These are phyloP conservation scores for Forsythia viridissima DNA, from an alignment of 257 asterid species.

Conservation along the genomic window DNA sequence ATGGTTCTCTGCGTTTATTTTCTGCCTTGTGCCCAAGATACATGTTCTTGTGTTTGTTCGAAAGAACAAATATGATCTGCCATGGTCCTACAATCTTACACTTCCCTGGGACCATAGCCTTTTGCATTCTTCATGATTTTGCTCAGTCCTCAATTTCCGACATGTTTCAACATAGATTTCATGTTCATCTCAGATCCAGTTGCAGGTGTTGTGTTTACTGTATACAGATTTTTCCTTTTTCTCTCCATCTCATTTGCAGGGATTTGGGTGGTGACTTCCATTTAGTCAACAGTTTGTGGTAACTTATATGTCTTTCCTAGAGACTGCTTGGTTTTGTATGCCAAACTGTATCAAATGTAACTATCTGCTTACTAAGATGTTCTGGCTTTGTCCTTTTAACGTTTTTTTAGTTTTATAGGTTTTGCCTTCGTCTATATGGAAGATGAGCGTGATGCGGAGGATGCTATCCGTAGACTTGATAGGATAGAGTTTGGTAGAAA, in stretches of 20 bases:
- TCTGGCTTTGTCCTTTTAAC: slow-evolving; percentile 30
- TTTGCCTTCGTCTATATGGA: slow-evolving; percentile 94
- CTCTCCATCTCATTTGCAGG: slow-evolving; percentile 48
- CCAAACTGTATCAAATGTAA: background rate
- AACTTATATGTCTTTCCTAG: slow-evolving; percentile 36
- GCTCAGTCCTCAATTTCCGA: slow-evolving; percentile 81
- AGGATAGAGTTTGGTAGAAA: slow-evolving; percentile 82
- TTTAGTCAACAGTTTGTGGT: slow-evolving; percentile 39
- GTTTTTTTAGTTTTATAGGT: slow-evolving; percentile 46
- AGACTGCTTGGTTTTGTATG: slow-evolving; percentile 12
- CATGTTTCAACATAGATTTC: slow-evolving; percentile 85
- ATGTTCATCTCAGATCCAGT: slow-evolving; percentile 86
- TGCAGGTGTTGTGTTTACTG: slow-evolving; percentile 93
- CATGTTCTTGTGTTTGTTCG: slow-evolving; percentile 80
- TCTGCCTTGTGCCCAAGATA: slow-evolving; percentile 86
- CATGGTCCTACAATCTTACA: slow-evolving; percentile 77
- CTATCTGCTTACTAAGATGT: slow-evolving; percentile 20
- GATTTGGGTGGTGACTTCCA: slow-evolving; percentile 44
- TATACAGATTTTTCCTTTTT: slow-evolving; percentile 37
- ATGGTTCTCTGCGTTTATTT: slow-evolving; percentile 88
- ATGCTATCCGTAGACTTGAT: slow-evolving; percentile 87
- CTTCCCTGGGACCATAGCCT: slow-evolving; percentile 87
- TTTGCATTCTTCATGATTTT: slow-evolving; percentile 91
- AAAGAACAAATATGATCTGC: slow-evolving; percentile 92
- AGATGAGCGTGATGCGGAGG: slow-evolving; percentile 95